Base-by-base conservation (phyloP, 106 monocot genomes). In the Acanthochlamys bracteata region DNA sequence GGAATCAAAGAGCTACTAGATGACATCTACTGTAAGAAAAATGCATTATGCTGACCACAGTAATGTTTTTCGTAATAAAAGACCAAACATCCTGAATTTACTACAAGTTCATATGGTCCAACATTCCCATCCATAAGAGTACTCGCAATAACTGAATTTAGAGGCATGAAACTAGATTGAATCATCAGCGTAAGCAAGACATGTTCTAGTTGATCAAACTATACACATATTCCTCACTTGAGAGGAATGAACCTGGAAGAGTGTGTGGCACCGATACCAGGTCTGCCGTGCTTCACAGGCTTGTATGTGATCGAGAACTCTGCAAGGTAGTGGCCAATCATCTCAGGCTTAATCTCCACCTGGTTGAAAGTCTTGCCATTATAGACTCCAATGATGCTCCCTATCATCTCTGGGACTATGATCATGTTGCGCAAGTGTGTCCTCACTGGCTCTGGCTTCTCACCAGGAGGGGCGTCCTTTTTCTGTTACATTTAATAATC, bases 201-300 rank as follows among this genome's bases (percentile, higher is more conserved):
- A 1, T 33, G n/a, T 3, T 33, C 33, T 33, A 33, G 33, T 6
- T 33, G 1, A 33, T 33, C 33, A 33, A 33, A 33, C 33, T 33
- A 33, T 33, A 33, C 33, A 33, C 4, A 6, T 33, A 6, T n/a
- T 33, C 69, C 54, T 77, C 76, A 82, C 68, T 76, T 76, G 47
- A 82, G 76, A n/a, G 81, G 81, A 61, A 82, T 82, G 73, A 82
- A 82, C 66, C 81, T 76, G 17, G 81, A 82, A 15, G 81, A 82
- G 69, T 82, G 81, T 53, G 81, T 82, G 60, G 81, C 81, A 73
- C 81, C 81, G 47, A 82, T 82, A 51, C 81, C 76, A 9, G 81
- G 81, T 61, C 81, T 76, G 11, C 81, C 81, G 6, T 76, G 81
- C 69, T 82, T 82, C 45, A 82, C 81, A 39, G 81, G 76, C 69